Evolutionary conservation across 768 basidiomycete species (phyloP).

Genomic region (Boletellus emodensis): DNA sequence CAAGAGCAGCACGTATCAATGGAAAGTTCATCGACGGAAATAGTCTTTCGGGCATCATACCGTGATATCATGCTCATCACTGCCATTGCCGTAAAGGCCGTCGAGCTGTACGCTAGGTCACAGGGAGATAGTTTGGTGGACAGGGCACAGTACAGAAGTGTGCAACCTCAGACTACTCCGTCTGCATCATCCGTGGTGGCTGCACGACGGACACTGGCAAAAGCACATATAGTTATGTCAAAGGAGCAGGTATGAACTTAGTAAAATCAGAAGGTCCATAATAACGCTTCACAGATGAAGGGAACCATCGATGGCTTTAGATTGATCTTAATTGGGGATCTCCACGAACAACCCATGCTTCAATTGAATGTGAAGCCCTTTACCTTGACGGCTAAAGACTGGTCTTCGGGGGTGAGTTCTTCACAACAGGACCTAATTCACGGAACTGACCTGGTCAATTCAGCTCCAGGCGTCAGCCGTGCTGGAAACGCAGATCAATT

Average conservation of each 20-base stretch:
- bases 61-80: slow-evolving; percentile 89
- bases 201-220: slow-evolving; percentile 21
- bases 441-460: slow-evolving; percentile 1
- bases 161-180: slow-evolving; percentile 1
- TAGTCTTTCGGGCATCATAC: slow-evolving; percentile 93
- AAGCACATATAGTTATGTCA: slow-evolving; percentile 54
- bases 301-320: slow-evolving; percentile 89
- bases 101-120: slow-evolving; percentile 62
- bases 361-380: slow-evolving; percentile 88
- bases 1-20: slow-evolving; percentile 75
- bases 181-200: slow-evolving; percentile 3
- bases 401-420: slow-evolving; percentile 79
- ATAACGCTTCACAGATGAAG: slow-evolving; percentile 53
- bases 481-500: slow-evolving; percentile 79
- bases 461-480: slow-evolving; percentile 84
- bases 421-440: background rate
- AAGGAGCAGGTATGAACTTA: slow-evolving; percentile 68
- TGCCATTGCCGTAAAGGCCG: slow-evolving; percentile 80
- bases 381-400: slow-evolving; percentile 78
- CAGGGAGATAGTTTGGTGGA: slow-evolving; percentile 24
- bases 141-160: slow-evolving; percentile 7
- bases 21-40: slow-evolving; percentile 74
- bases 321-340: slow-evolving; percentile 88
- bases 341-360: slow-evolving; percentile 92
- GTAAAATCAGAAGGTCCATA: background rate